These are phyloP conservation scores for Candida xyloterini DNA, from an alignment of 805 yeast genomes.

Conservation along the genomic window DNA sequence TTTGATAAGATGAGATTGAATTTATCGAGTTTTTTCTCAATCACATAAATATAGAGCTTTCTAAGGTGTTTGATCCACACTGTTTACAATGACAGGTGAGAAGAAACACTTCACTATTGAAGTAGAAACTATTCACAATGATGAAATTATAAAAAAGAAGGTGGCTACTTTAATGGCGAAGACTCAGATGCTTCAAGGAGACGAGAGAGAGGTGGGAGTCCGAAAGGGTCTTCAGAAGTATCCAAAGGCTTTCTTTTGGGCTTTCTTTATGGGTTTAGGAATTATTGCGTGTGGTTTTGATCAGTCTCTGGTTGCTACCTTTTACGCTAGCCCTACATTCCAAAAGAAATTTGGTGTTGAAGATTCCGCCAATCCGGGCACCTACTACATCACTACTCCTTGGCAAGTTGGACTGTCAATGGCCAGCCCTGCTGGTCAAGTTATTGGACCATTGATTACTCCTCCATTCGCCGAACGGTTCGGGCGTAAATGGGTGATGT, in stretches of 20 bases:
- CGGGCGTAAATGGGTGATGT: constrained; percentile 40
- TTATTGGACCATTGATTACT: constrained; percentile 39
- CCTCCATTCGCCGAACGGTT: constrained; percentile 40
- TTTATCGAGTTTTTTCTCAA: background rate
- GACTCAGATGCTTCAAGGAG: constrained; percentile 19
- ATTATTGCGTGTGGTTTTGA: constrained; percentile 44
- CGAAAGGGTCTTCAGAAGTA: constrained; percentile 1
- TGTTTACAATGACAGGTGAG: background rate
- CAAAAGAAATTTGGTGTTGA: constrained; percentile 34
- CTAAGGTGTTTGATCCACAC: no score
- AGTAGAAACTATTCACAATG: background rate
- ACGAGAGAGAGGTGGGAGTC: constrained; percentile 14
- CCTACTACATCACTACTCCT: constrained; percentile 36
- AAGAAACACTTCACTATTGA: background rate
- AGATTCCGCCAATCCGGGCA: constrained; percentile 17
- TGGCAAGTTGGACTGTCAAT: constrained; percentile 45
- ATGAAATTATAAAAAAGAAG: constrained; percentile 34
- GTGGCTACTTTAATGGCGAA: constrained; percentile 31
- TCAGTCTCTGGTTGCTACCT: constrained; percentile 36
- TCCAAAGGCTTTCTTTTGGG: constrained; percentile 7
- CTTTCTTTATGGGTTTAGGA: constrained; percentile 11
- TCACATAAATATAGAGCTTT: background rate
- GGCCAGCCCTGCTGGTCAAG: constrained; percentile 23
- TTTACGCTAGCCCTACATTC: constrained; percentile 35
- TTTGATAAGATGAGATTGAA: no score